phyloP scores from a whole-genome alignment of 2,329 filamentous ascomycete genomes.

The Neurospora sp. region DNA sequence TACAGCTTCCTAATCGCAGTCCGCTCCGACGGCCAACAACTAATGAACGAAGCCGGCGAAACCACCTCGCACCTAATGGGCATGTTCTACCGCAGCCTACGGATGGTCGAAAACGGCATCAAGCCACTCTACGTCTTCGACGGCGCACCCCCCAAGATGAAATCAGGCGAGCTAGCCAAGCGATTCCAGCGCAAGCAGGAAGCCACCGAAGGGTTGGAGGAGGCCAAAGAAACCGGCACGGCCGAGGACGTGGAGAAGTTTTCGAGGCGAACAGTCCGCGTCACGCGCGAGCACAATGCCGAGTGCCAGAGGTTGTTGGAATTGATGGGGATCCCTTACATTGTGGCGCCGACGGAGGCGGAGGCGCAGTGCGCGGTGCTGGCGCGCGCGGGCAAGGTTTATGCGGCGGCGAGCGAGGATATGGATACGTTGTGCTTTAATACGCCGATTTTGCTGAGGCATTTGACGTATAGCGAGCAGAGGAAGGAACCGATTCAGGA shows the following conservation, averaged over 20 bases:
- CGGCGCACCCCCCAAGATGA: constrained; percentile 90
- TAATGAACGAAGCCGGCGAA: constrained; percentile 89
- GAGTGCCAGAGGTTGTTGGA: constrained; percentile 87
- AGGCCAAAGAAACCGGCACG: constrained; percentile 94
- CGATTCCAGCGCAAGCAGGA: constrained; percentile 92
- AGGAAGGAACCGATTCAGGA: constrained; percentile 96
- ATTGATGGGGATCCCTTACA: constrained; percentile 93
- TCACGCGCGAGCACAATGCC: constrained; percentile 92
- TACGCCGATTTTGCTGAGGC: constrained; percentile 77
- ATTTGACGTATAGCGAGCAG: constrained; percentile 95
- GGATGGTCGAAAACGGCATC: constrained; percentile 97
- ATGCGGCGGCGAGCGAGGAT: constrained; percentile 91
- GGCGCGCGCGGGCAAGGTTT: constrained; percentile 86
- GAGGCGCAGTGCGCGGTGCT: constrained; percentile 93
- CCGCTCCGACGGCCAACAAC: constrained; percentile 89
- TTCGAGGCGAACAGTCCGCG: constrained; percentile 80
- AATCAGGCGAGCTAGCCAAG: constrained; percentile 93
- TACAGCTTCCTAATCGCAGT: constrained; percentile 98
- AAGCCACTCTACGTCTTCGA: constrained; percentile 98
- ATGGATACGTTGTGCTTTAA: constrained; percentile 99
- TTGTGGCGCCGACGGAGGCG: constrained; percentile 91
- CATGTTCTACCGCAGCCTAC: constrained; percentile 97
- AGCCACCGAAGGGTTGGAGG: constrained; percentile 79
- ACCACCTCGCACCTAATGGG: constrained; percentile 98
- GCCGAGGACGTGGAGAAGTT: constrained; percentile 98